A percentile compares a stretch with the other conserved stretches of the same genome.
These are phyloP conservation scores for Dactylis glomerata DNA, from an alignment of 176 grass and related monocot genomes.

Conservation along the genomic window DNA sequence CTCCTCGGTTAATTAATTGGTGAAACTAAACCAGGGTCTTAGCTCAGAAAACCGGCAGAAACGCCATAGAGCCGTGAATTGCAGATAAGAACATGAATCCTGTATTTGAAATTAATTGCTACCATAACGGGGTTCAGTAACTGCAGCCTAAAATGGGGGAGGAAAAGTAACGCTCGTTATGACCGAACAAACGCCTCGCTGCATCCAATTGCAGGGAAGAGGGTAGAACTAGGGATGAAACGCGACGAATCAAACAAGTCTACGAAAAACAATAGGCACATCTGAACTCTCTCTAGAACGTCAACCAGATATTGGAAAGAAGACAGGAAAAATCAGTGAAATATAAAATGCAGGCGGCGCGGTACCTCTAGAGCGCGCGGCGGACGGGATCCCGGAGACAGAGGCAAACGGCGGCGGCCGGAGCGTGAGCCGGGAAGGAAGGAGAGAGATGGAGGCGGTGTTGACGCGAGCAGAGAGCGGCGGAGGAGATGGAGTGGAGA, in stretches of 20 bases:
- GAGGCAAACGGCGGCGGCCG: not conserved
- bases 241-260: not conserved
- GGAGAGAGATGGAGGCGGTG: not conserved
- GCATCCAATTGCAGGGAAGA: not conserved
- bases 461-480: not conserved
- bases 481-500: constrained; percentile 9
- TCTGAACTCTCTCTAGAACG: not conserved
- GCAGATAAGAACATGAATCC: not conserved
- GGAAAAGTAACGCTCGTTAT: not conserved
- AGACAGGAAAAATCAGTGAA: not conserved
- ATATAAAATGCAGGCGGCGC: not conserved
- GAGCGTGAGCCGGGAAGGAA: not conserved
- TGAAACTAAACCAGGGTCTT: not conserved
- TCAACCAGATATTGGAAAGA: not conserved
- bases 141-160: not conserved
- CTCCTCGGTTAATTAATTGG: not conserved
- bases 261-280: not conserved
- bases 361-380: constrained; percentile 13
- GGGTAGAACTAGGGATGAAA: not conserved
- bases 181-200: not conserved
- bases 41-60: not conserved
- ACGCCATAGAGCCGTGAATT: not conserved
- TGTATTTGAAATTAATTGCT: not conserved
- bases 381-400: not conserved
- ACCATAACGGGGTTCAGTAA: constrained; percentile 9